Evolutionary conservation across 164 flowering plant genomes (phyloP).

Genomic region (Vitis rotundifolia): DNA sequence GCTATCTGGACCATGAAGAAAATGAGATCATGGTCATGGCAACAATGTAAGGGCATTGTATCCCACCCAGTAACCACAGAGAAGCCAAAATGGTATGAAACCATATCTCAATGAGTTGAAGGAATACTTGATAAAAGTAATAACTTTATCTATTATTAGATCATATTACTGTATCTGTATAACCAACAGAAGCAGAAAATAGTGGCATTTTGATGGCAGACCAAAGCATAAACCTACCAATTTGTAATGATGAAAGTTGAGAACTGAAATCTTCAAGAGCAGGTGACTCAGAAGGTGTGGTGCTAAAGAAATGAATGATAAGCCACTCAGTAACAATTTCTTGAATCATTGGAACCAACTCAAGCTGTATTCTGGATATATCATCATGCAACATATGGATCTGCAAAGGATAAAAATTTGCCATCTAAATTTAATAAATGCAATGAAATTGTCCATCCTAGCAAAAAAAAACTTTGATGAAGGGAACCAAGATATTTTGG

Average conservation of each 20-base stretch:
- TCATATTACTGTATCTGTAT: not conserved
- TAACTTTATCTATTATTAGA: not conserved
- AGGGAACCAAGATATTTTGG: too few relatives aligned
- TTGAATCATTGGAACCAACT: conserved; percentile 77
- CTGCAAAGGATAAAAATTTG: conserved; percentile 34
- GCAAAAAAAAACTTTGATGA: not conserved
- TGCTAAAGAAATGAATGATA: conserved; percentile 63
- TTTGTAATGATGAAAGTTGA: conserved; percentile 82
- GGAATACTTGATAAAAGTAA: conserved; percentile 1
- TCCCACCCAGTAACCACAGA: not conserved
- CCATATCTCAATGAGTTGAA: not conserved
- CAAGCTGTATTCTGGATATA: conserved; percentile 60
- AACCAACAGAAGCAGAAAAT: too few relatives aligned
- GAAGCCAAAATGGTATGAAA: not conserved
- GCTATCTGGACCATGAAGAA: conserved; percentile 48
- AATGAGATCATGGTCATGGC: not conserved
- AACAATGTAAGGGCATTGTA: too few relatives aligned
- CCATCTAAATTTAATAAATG: not conserved
- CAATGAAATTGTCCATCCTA: not conserved
- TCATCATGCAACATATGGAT: conserved; percentile 62
- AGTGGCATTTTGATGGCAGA: not conserved
- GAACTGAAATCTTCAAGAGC: conserved; percentile 82
- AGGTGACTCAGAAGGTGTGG: conserved; percentile 67
- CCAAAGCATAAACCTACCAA: conserved; percentile 51
- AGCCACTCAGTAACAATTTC: conserved; percentile 79